Conservation (phyloP, 306 rosid genomes). For the Quercus alba region DNA sequence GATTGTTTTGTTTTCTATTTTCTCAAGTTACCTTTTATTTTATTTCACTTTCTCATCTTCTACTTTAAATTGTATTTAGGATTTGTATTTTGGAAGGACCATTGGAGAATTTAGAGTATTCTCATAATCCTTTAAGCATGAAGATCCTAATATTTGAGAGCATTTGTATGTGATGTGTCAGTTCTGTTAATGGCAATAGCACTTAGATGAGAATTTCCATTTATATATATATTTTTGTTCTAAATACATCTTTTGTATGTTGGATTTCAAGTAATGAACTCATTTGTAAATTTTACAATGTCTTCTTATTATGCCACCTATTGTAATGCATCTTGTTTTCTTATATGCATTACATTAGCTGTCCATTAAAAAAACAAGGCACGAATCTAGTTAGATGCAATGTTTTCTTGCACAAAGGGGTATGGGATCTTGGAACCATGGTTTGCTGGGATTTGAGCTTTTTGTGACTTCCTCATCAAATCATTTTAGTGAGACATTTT, state of each 20-base stretch:
- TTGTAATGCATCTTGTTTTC: no score
- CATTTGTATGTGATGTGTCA: not conserved
- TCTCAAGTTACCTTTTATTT: not conserved
- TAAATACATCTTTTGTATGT: not conserved
- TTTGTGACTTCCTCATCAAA: not conserved
- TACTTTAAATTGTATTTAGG: not conserved
- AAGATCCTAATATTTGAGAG: not conserved
- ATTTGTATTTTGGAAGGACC: not conserved
- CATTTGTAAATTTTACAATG: not conserved
- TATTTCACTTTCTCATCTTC: not conserved
- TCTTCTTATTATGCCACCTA: no score
- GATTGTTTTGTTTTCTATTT: not conserved
- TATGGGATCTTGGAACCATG: not conserved
- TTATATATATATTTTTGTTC: not conserved
- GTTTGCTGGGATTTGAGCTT: not conserved
- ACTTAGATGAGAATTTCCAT: not conserved
- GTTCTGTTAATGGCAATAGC: not conserved
- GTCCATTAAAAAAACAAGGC: no score
- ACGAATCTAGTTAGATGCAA: not conserved
- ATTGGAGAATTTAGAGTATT: not conserved
- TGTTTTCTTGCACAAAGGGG: not conserved
- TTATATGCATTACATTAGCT: no score
- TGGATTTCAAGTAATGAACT: not conserved
- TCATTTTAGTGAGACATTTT: constrained; percentile 3
- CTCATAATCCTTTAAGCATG: not conserved